A percentile compares a stretch with the other conserved stretches of the same genome.
phyloP scores from a whole-genome alignment of 768 basidiomycete genomes.

The Pleurotus cornucopiae region DNA sequence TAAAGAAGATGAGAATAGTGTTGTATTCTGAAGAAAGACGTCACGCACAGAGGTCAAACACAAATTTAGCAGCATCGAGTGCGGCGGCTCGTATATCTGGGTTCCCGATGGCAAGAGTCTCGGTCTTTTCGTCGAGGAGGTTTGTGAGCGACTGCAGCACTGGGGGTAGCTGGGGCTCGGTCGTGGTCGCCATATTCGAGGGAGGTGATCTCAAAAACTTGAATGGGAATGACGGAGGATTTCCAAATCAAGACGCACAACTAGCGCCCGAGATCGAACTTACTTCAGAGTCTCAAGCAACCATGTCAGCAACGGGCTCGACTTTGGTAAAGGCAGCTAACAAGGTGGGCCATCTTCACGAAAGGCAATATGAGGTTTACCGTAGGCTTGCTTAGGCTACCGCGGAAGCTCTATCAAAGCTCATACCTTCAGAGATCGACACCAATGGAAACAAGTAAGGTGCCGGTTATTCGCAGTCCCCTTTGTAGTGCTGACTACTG shows the following conservation, averaged over 20 bases:
- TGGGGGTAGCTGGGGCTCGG: constrained; percentile 13
- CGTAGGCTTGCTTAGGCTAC: not conserved
- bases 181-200: not conserved
- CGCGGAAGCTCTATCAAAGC: not conserved
- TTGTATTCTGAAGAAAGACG: not conserved
- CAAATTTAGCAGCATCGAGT: constrained; percentile 63
- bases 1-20: not conserved
- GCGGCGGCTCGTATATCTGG: constrained; percentile 52
- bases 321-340: not conserved
- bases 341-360: not conserved
- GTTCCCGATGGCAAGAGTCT: constrained; percentile 53
- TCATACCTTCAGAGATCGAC: not conserved
- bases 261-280: too few species aligned
- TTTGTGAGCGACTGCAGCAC: constrained; percentile 47
- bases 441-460: not conserved
- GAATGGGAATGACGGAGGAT: too few species aligned
- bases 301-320: constrained; percentile 6
- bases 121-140: constrained; percentile 50
- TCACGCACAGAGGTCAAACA: constrained; percentile 71
- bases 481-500: too few species aligned
- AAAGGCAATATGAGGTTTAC: not conserved
- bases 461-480: not conserved
- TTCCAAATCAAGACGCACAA: too few species aligned
- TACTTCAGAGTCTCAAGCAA: not conserved
- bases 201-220: not conserved